Base-by-base conservation (phyloP, 768 basidiomycete genomes). In the Russula ochroleuca region DNA sequence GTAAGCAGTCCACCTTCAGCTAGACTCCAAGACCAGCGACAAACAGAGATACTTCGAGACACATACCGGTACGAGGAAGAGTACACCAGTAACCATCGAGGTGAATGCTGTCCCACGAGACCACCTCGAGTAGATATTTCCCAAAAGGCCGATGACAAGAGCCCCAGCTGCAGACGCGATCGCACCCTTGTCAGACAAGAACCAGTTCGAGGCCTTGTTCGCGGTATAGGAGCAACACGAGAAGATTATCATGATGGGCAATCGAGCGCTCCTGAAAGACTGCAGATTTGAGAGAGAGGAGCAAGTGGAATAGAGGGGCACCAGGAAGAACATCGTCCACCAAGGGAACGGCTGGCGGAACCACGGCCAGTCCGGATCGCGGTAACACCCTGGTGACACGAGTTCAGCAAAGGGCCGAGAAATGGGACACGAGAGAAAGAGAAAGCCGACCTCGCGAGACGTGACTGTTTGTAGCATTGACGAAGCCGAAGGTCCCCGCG, bases 41-140 rank as follows among this genome's bases (percentile, higher is more conserved):
- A 31, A 41, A 21, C 38, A 52, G 59, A 35, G 10, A 49, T 19
- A 25, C n/a, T 43, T 57, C 33, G 57, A 28, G 19, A 38, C 23
- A 76, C 89, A 73, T 72, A 93, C 92, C 52, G 92, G 92, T 13
- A 94, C 92, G 23, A 94, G 78, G 74, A 94, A 93, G 53, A 93
- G 75, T n/a, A 95, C 87, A n/a, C 90, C 89, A 2, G 92, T 89
- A n/a, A 93, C 88, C 89, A 93, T 94, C 13, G 87, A 85, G 0
- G 90, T 92, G 73, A 94, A 94, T 3, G 92, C 90, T 2, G 90
- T 92, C 57, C 90, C 91, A 33, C 85, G 79, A 62, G 86, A 78
- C 19, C 87, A 73, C 19, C 90, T 82, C 40, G 90, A 90, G 71
- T 92, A 92, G n/a, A 85, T 70, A 70, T 92, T 92, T 52, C 90